These are phyloP conservation scores for Vachellia collinsii DNA, from an alignment of 306 rosid species.

Conservation along the genomic window DNA sequence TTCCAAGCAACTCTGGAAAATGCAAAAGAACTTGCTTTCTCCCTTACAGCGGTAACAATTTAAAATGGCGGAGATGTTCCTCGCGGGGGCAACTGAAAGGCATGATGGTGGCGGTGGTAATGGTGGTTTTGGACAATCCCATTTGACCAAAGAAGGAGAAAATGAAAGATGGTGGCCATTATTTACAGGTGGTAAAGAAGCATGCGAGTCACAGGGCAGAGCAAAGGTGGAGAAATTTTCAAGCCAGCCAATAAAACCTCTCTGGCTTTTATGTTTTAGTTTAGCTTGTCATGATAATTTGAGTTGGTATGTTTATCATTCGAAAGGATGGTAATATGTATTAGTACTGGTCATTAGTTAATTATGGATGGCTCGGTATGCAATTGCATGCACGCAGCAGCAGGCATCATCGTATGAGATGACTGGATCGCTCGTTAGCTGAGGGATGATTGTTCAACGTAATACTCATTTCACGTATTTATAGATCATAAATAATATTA, in stretches of 20 bases:
- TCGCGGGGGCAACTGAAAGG: conserved; percentile 31
- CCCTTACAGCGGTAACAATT: background rate
- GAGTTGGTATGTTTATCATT: background rate
- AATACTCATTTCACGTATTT: background rate
- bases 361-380: background rate
- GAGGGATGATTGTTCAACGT: too few relatives aligned
- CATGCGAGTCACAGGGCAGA: background rate
- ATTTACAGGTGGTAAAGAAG: background rate
- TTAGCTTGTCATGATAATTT: background rate
- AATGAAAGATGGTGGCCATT: background rate
- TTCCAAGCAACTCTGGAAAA: conserved; percentile 23
- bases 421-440: background rate
- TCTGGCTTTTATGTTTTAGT: background rate
- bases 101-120: background rate
- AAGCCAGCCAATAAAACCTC: conserved; percentile 24
- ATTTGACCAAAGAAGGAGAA: background rate
- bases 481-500: too few relatives aligned
- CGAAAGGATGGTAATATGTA: background rate
- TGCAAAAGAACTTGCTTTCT: background rate
- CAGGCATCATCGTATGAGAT: background rate
- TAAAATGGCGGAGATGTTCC: conserved; percentile 30
- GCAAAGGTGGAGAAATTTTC: conserved; percentile 31
- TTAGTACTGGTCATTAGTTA: background rate
- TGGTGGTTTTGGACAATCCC: conserved; percentile 27
- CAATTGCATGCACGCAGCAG: background rate